Conservation (phyloP, 805 yeast species). For the Kregervanrija fluxuum region DNA sequence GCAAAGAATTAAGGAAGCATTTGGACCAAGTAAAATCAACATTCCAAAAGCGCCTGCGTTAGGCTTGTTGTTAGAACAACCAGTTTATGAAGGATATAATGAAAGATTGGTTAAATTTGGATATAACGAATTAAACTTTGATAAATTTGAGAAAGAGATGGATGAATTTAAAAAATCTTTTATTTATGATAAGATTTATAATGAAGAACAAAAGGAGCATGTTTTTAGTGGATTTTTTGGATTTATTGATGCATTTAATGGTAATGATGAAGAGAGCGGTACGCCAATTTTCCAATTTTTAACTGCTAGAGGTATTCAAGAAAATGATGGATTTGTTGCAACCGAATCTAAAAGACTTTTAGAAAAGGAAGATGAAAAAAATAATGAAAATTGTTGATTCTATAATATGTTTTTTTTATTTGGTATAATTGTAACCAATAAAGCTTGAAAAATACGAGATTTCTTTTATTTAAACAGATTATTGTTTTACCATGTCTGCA, state of each 20-base stretch:
- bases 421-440: too few relatives aligned
- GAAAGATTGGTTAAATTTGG: conserved; percentile 65
- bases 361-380: background rate
- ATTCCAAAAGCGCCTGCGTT: conserved; percentile 97
- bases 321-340: conserved; percentile 18
- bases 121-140: conserved; percentile 66
- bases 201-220: conserved; percentile 82
- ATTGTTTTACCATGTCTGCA: too few relatives aligned
- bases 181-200: conserved; percentile 88
- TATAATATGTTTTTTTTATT: too few relatives aligned
- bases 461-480: too few relatives aligned
- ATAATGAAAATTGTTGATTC: background rate
- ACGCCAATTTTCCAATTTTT: conserved; percentile 56
- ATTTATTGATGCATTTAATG: conserved; percentile 76
- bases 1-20: conserved; percentile 69
- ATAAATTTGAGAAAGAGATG: conserved; percentile 60
- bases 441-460: too few relatives aligned
- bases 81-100: conserved; percentile 86
- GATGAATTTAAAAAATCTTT: conserved; percentile 78
- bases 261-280: conserved; percentile 39
- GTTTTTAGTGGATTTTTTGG: conserved; percentile 87
- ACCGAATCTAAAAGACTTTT: conserved; percentile 3
- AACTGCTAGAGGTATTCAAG: conserved; percentile 38
- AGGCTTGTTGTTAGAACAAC: conserved; percentile 83
- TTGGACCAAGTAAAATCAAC: conserved; percentile 65